Conservation (phyloP, 2,329 filamentous ascomycete species). For the Calonectria honghensis region DNA sequence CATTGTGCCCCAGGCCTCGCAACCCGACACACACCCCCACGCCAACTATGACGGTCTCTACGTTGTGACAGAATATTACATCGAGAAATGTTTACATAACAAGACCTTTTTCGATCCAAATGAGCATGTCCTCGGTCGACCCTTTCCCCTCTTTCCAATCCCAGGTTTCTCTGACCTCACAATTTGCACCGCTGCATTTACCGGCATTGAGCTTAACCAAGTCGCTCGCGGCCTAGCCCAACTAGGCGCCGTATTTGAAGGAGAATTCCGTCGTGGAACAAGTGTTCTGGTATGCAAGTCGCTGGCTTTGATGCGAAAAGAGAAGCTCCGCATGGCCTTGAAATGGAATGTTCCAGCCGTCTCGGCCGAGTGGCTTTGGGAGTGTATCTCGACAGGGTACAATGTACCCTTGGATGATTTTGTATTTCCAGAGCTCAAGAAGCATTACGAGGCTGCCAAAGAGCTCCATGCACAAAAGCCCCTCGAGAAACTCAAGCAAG, state of each 20-base stretch:
- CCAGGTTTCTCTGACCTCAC: conserved; percentile 80
- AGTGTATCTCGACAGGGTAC: conserved; percentile 79
- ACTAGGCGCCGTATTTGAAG: conserved; percentile 87
- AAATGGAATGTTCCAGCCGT: conserved; percentile 89
- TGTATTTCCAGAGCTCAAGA: conserved; percentile 68
- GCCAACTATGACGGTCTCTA: conserved; percentile 63
- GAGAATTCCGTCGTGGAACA: conserved; percentile 82
- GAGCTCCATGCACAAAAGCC: conserved; percentile 31
- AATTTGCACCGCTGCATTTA: conserved; percentile 89
- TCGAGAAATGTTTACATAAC: conserved; percentile 89
- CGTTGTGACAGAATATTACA: conserved; percentile 91
- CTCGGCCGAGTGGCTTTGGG: conserved; percentile 88
- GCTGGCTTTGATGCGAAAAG: conserved; percentile 73
- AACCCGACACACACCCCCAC: conserved; percentile 66
- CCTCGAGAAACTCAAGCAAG: conserved; percentile 32
- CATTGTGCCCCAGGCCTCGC: conserved; percentile 72
- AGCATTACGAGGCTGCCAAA: conserved; percentile 51
- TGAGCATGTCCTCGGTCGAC: conserved; percentile 83
- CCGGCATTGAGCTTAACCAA: conserved; percentile 89
- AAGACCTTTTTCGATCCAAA: conserved; percentile 82
- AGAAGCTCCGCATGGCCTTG: conserved; percentile 87
- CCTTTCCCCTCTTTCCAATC: conserved; percentile 83
- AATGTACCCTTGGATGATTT: conserved; percentile 67
- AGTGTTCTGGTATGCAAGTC: conserved; percentile 86
- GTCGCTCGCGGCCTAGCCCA: conserved; percentile 84